These are phyloP conservation scores for Mitragyna speciosa DNA, from an alignment of 257 asterid species.

Conservation along the genomic window DNA sequence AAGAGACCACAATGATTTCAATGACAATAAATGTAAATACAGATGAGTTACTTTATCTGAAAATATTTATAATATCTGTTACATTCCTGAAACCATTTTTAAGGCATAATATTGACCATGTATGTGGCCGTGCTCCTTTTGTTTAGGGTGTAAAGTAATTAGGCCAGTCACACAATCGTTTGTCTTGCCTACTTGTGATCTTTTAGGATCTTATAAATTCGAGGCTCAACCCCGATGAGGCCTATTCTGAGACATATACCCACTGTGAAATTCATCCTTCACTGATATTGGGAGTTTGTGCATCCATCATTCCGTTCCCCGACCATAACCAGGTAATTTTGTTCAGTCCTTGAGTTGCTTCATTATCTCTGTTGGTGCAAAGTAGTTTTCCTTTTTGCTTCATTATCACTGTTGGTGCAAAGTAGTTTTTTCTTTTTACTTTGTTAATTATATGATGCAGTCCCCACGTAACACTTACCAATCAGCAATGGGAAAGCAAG, in stretches of 20 bases:
- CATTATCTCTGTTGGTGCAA: neutral
- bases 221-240: conserved; percentile 25
- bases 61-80: neutral
- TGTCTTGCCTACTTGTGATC: neutral
- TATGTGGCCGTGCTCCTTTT: neutral
- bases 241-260: conserved; percentile 26
- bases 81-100: too few species aligned
- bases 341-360: conserved; percentile 10
- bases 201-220: conserved; percentile 24
- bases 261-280: conserved; percentile 32
- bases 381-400: too few species aligned
- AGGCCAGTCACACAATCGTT: too few species aligned
- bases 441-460: neutral
- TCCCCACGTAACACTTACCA: conserved; percentile 32
- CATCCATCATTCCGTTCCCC: conserved; percentile 31
- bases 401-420: neutral
- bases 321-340: conserved; percentile 27
- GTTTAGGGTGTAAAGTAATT: neutral
- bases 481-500: conserved; percentile 34
- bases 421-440: too few species aligned
- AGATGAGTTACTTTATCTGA: neutral
- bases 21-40: conserved; percentile 17
- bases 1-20: conserved; percentile 25
- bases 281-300: conserved; percentile 31
- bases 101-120: too few species aligned